Percentiles rank a stretch among this genome's conserved stretches.
Evolutionary conservation across 1,284 basidiomycete genomes (phyloP).

Genomic region (Cutaneotrichosporon mucoides): DNA sequence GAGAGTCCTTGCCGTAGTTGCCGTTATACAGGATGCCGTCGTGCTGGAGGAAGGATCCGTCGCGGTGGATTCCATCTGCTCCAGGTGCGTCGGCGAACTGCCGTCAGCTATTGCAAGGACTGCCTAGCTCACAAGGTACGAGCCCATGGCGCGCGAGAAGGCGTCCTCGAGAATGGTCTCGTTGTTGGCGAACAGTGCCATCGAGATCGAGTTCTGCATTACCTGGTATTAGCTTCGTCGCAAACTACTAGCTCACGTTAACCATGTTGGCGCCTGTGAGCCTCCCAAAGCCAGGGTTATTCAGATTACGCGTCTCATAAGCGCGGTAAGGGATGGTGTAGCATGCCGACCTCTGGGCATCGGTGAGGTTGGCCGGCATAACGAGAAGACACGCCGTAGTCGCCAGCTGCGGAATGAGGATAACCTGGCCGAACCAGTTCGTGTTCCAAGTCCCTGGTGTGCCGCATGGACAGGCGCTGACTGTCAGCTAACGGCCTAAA

Average conservation of each 20-base stretch:
- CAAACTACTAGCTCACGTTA: background rate
- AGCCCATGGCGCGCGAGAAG: slow-evolving; percentile 20
- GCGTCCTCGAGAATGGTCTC: slow-evolving; percentile 22
- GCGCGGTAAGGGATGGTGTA: slow-evolving; percentile 55
- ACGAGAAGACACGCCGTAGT: slow-evolving; percentile 60
- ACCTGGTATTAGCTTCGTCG: slow-evolving; percentile 12
- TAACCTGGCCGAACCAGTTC: slow-evolving; percentile 66
- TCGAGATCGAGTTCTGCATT: slow-evolving; percentile 27
- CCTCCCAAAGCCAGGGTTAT: slow-evolving; percentile 51
- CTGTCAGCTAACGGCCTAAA: no score
- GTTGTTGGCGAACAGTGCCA: slow-evolving; percentile 25
- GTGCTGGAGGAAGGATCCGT: slow-evolving; percentile 64
- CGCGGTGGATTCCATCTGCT: slow-evolving; percentile 60
- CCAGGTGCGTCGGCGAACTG: slow-evolving; percentile 16
- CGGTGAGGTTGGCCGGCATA: slow-evolving; percentile 49
- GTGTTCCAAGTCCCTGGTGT: slow-evolving; percentile 60
- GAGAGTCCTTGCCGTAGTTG: slow-evolving; percentile 59
- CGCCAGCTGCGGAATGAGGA: slow-evolving; percentile 58
- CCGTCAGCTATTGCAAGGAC: background rate
- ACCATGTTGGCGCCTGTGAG: slow-evolving; percentile 58
- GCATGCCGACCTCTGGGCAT: slow-evolving; percentile 53
- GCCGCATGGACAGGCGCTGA: slow-evolving; percentile 22
- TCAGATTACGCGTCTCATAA: slow-evolving; percentile 54
- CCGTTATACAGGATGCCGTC: slow-evolving; percentile 60
- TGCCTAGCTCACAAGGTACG: background rate